phyloP scores from a whole-genome alignment of 2,329 filamentous ascomycete species.

The Clonostachys rhizophaga region DNA sequence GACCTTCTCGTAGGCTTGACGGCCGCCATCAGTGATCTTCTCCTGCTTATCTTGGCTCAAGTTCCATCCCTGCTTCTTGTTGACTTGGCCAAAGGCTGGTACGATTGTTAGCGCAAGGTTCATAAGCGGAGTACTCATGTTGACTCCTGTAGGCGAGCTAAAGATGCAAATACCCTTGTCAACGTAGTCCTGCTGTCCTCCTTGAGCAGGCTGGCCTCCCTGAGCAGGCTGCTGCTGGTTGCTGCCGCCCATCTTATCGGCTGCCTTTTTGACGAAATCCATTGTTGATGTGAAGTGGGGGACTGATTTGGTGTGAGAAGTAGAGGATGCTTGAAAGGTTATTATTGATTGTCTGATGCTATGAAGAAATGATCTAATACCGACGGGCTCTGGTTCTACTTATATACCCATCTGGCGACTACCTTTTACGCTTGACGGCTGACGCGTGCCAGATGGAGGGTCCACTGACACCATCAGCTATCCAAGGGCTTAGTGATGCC shows the following conservation, averaged over 20 bases:
- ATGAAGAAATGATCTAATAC: no score
- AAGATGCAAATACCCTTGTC: slow-evolving; percentile 15
- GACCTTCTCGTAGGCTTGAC: slow-evolving; percentile 15
- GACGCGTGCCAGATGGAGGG: no score
- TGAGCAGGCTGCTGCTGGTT: background rate
- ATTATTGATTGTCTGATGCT: no score
- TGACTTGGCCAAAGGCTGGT: slow-evolving; percentile 10
- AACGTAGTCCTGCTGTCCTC: slow-evolving; percentile 18
- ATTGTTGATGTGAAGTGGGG: background rate
- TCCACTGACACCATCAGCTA: no score
- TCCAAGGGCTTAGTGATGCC: no score
- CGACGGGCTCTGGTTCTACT: no score
- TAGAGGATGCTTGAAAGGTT: no score
- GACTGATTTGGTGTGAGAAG: no score
- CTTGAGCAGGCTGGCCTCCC: background rate
- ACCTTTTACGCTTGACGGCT: no score
- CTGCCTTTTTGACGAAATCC: background rate
- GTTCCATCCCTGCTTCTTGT: slow-evolving; percentile 16
- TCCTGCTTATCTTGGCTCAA: slow-evolving; percentile 14
- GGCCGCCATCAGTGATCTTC: slow-evolving; percentile 18
- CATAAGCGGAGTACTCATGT: background rate
- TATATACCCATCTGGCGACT: no score
- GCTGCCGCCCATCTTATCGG: background rate
- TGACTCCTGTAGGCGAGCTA: no score
- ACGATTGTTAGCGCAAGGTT: background rate